Evolutionary conservation across 345 rosid genomes (phyloP).

Genomic region (Lepidium didymum): DNA sequence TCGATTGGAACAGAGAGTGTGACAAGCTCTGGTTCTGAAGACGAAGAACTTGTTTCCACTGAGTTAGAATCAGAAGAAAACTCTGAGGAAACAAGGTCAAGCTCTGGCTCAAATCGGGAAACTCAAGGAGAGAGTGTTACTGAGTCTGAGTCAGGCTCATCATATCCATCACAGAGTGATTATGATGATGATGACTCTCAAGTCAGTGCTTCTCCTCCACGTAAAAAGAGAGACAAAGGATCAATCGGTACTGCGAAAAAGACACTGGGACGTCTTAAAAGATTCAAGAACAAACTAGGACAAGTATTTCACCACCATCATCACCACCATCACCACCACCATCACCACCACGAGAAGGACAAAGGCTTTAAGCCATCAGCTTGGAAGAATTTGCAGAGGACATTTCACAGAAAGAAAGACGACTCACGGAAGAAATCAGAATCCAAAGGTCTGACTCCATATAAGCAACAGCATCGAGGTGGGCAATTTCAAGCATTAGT

Average conservation of each 20-base stretch:
- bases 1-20: neutral
- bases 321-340: conserved; percentile 51
- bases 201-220: conserved; percentile 12
- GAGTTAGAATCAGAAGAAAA: conserved; percentile 10
- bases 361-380: conserved; percentile 14
- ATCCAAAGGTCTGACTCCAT: conserved; percentile 10
- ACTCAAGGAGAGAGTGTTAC: conserved; percentile 24
- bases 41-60: conserved; percentile 1
- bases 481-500: conserved; percentile 45
- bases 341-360: neutral
- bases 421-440: conserved; percentile 10
- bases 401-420: conserved; percentile 22
- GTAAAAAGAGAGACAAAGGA: conserved; percentile 1
- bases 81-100: neutral
- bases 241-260: neutral
- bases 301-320: conserved; percentile 63
- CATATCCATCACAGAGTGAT: conserved; percentile 13
- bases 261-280: conserved; percentile 35
- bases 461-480: conserved; percentile 22
- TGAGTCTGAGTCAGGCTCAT: conserved; percentile 13
- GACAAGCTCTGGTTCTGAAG: conserved; percentile 20
- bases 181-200: neutral
- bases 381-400: conserved; percentile 37
- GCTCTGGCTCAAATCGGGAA: conserved; percentile 27
- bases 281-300: conserved; percentile 55